Percentiles rank a stretch among this genome's conserved stretches.
Conservation (phyloP, 768 basidiomycete species). For the Agaricus blazei region DNA sequence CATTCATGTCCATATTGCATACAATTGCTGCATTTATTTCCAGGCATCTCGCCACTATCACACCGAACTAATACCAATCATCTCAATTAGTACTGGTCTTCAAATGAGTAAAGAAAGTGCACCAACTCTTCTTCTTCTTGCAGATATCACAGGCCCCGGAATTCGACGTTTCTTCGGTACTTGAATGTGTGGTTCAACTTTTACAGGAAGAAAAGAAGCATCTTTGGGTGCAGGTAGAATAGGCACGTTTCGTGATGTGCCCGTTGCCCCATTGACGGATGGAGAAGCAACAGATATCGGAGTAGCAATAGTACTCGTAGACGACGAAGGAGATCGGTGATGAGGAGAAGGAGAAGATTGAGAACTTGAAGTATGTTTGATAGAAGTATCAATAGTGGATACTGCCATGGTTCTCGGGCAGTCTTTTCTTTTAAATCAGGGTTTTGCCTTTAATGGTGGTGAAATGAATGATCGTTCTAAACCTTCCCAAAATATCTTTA, state of each 20-base stretch:
- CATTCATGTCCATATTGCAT: conserved; percentile 53
- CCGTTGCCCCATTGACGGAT: background rate
- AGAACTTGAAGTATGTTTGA: background rate
- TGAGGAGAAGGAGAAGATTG: background rate
- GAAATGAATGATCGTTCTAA: too few relatives aligned
- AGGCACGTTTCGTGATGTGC: background rate
- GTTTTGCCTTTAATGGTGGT: too few relatives aligned
- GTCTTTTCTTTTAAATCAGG: too few relatives aligned
- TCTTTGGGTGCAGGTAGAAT: background rate
- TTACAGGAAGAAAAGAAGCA: background rate
- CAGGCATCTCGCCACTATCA: conserved; percentile 64
- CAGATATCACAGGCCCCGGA: conserved; percentile 69
- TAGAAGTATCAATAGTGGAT: background rate
- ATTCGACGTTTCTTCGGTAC: conserved; percentile 48
- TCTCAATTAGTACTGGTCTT: conserved; percentile 5
- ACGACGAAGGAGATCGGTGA: background rate
- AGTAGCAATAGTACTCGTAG: background rate
- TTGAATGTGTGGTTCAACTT: background rate
- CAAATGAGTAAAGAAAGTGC: background rate
- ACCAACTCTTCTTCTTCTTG: conserved; percentile 65
- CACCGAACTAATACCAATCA: conserved; percentile 30
- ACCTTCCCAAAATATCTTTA: too few relatives aligned
- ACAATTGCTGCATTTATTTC: conserved; percentile 62
- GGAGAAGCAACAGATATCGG: background rate
- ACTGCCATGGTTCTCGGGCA: too few relatives aligned